phyloP scores from a whole-genome alignment of 176 grass and related monocot species.

The Secale cereale region DNA sequence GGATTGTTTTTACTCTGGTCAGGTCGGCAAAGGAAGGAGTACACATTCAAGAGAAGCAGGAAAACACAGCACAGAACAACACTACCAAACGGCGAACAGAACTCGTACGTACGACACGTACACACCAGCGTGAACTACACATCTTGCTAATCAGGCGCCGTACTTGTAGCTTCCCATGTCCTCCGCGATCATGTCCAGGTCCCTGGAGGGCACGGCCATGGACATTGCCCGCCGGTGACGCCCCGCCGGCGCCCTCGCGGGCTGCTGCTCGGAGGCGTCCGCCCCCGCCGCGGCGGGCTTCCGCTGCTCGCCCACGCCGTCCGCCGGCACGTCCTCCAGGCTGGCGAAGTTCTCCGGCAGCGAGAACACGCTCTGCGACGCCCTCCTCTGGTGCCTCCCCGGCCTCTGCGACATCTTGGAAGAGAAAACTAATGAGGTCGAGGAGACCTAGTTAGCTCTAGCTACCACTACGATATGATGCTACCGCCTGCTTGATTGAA shows the following conservation, averaged over 20 bases:
- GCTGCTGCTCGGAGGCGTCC: slow-evolving; percentile 37
- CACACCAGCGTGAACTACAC: not conserved
- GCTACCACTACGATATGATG: not conserved
- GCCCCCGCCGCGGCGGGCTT: slow-evolving; percentile 36
- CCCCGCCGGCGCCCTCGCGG: slow-evolving; percentile 36
- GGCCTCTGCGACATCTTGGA: slow-evolving; percentile 57
- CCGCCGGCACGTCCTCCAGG: slow-evolving; percentile 51
- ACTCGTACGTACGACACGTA: not conserved
- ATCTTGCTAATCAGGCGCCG: slow-evolving; percentile 12
- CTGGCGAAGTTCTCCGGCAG: slow-evolving; percentile 84
- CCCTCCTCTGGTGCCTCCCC: slow-evolving; percentile 79
- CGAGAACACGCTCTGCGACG: slow-evolving; percentile 77
- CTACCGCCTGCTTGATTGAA: not conserved
- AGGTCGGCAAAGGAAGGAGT: slow-evolving; percentile 4
- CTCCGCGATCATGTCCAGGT: slow-evolving; percentile 59
- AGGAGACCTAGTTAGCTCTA: not conserved
- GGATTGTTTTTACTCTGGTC: slow-evolving; percentile 35
- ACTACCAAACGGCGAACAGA: not conserved
- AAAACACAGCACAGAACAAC: slow-evolving; percentile 10
- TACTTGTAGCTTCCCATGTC: slow-evolving; percentile 50
- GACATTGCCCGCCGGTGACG: slow-evolving; percentile 56
- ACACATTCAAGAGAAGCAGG: not conserved
- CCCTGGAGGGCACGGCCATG: slow-evolving; percentile 45
- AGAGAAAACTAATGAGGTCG: not conserved
- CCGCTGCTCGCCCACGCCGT: slow-evolving; percentile 31